These are phyloP conservation scores for Karstenula rhodostoma DNA, from an alignment of 2,329 filamentous ascomycete genomes.

Conservation along the genomic window DNA sequence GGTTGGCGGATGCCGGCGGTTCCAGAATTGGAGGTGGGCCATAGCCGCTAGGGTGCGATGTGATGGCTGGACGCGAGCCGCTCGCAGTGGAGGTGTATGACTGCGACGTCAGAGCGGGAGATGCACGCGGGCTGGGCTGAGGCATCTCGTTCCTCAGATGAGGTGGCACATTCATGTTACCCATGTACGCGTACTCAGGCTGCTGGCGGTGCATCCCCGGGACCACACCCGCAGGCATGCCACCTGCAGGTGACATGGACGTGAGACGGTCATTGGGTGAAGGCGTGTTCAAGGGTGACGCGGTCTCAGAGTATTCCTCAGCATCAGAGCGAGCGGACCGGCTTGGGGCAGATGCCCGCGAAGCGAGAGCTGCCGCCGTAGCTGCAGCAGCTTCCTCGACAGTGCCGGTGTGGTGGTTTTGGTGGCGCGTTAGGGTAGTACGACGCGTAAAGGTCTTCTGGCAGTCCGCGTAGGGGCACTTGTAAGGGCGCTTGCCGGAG, in stretches of 20 bases:
- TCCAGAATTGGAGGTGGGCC: conserved; percentile 87
- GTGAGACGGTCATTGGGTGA: conserved; percentile 81
- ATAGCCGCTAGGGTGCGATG: conserved; percentile 84
- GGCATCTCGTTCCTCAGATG: conserved; percentile 81
- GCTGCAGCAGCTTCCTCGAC: conserved; percentile 92
- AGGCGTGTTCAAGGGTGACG: conserved; percentile 79
- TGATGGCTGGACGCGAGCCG: conserved; percentile 66
- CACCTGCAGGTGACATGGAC: conserved; percentile 81
- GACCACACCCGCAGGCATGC: conserved; percentile 70
- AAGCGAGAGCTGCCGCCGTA: conserved; percentile 83
- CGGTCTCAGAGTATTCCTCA: conserved; percentile 74
- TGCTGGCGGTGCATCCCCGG: conserved; percentile 72
- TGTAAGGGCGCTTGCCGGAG: conserved; percentile 94
- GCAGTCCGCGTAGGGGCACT: conserved; percentile 96
- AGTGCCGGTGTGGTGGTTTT: conserved; percentile 94
- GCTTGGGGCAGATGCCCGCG: conserved; percentile 54
- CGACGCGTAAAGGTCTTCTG: conserved; percentile 98
- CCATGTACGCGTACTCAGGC: conserved; percentile 79
- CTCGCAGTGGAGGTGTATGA: conserved; percentile 65
- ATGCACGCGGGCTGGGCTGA: conserved; percentile 72
- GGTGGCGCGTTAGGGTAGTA: conserved; percentile 92
- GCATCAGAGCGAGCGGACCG: conserved; percentile 72
- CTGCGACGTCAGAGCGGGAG: conserved; percentile 70
- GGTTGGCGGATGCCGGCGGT: conserved; percentile 78
- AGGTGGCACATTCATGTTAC: conserved; percentile 79